These are phyloP conservation scores for Glebionis coronaria DNA, from an alignment of 129 eudicot genomes.

Conservation along the genomic window DNA sequence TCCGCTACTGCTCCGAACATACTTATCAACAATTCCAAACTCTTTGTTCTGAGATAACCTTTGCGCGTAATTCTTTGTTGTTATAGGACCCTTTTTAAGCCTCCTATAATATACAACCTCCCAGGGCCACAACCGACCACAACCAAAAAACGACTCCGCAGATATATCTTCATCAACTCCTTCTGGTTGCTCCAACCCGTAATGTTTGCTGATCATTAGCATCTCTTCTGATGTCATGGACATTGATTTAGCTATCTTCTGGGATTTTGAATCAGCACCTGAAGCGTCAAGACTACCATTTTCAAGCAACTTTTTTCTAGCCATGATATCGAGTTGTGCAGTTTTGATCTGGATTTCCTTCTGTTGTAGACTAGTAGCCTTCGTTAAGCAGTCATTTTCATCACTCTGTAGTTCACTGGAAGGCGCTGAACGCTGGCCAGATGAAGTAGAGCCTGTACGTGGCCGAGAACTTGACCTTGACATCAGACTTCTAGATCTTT, in stretches of 20 bases:
- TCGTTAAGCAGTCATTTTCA: neutral
- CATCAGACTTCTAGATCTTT: neutral
- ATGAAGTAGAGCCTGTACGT: neutral
- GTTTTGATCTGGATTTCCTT: neutral
- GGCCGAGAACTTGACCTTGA: neutral
- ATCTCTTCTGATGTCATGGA: constrained; percentile 1
- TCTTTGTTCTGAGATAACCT: neutral
- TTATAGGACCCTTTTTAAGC: constrained; percentile 1
- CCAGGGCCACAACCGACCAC: constrained; percentile 2
- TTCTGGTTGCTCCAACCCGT: neutral
- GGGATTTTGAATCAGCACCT: neutral
- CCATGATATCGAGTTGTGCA: neutral
- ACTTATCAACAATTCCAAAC: neutral
- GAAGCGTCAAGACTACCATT: neutral
- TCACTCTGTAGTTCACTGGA: neutral
- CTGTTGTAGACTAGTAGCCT: neutral
- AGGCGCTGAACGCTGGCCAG: neutral
- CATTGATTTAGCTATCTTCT: neutral
- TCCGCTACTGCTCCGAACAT: neutral
- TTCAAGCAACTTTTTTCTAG: neutral
- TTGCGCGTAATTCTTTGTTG: neutral
- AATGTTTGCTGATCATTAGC: neutral
- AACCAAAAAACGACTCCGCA: neutral
- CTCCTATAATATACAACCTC: neutral
- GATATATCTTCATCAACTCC: neutral